Evolutionary conservation across 164 flowering plant species (phyloP).

Genomic region (Akebia trifoliata): DNA sequence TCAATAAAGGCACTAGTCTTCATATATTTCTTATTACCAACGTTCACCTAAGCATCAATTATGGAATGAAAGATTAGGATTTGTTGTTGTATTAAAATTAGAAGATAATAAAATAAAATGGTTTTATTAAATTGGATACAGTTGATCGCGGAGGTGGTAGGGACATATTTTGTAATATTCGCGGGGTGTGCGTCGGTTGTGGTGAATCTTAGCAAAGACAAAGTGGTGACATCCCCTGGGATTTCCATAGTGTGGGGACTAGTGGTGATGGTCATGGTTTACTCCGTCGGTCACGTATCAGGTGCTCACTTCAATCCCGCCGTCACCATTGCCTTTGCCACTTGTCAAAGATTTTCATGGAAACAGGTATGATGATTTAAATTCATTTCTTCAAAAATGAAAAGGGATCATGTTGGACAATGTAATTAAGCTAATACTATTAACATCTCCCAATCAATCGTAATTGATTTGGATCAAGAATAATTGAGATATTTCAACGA

Average conservation of each 20-base stretch:
- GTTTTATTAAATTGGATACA: conserved; percentile 7
- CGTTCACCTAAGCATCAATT: not conserved
- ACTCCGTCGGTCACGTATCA: conserved; percentile 61
- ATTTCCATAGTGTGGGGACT: conserved; percentile 48
- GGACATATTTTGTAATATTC: conserved; percentile 51
- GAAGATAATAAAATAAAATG: no score
- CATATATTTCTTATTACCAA: no score
- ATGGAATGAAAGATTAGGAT: not conserved
- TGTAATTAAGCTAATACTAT: no score
- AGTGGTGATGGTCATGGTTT: conserved; percentile 50
- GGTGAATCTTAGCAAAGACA: conserved; percentile 33
- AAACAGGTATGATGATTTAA: no score
- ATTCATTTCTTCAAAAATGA: no score
- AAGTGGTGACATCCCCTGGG: conserved; percentile 45
- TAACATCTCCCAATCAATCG: not conserved
- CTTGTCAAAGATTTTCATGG: conserved; percentile 47
- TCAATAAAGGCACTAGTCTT: no score
- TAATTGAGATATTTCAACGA: no score
- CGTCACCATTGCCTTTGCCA: conserved; percentile 57
- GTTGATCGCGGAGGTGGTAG: conserved; percentile 50
- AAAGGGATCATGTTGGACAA: no score
- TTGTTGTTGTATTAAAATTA: not conserved
- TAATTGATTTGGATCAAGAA: not conserved
- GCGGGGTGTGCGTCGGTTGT: conserved; percentile 50
- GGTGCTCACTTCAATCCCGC: conserved; percentile 71